These are phyloP conservation scores for Gigaspora rosea DNA, from an alignment of 192 early-diverging fungal genomes.

Conservation along the genomic window DNA sequence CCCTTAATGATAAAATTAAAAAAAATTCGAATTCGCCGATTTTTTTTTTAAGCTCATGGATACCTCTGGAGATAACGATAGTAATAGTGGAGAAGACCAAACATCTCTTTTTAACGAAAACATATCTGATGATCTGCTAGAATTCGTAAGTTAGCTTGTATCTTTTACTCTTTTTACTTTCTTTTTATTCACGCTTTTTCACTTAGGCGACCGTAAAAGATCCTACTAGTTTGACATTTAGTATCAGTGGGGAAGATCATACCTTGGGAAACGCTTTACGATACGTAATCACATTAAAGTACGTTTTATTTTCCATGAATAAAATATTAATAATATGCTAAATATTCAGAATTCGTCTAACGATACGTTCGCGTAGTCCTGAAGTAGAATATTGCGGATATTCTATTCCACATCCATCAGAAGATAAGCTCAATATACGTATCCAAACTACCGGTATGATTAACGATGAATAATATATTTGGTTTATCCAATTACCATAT, in stretches of 20 bases:
- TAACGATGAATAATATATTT: background rate
- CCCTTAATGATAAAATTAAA: too few relatives aligned
- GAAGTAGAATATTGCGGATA: constrained; percentile 93
- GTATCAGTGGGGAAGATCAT: constrained; percentile 92
- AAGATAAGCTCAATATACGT: constrained; percentile 86
- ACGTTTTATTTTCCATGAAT: constrained; percentile 19
- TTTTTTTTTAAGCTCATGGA: too few relatives aligned
- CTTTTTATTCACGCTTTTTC: too few relatives aligned
- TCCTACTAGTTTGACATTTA: constrained; percentile 62
- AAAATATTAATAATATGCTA: background rate
- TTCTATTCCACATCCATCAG: constrained; percentile 96
- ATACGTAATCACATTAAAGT: constrained; percentile 96
- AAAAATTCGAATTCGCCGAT: too few relatives aligned
- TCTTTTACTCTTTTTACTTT: too few relatives aligned
- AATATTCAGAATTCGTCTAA: background rate
- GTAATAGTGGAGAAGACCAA: too few relatives aligned
- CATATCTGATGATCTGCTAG: too few relatives aligned
- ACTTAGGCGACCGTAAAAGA: too few relatives aligned
- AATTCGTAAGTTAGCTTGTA: too few relatives aligned
- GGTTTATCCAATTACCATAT: background rate
- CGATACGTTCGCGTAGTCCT: constrained; percentile 51
- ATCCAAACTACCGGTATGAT: constrained; percentile 84
- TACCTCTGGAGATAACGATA: too few relatives aligned
- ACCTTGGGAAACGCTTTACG: constrained; percentile 94
- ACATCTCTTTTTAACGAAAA: too few relatives aligned